Conservation (phyloP, 805 yeast species). For the Starmera quercuum region DNA sequence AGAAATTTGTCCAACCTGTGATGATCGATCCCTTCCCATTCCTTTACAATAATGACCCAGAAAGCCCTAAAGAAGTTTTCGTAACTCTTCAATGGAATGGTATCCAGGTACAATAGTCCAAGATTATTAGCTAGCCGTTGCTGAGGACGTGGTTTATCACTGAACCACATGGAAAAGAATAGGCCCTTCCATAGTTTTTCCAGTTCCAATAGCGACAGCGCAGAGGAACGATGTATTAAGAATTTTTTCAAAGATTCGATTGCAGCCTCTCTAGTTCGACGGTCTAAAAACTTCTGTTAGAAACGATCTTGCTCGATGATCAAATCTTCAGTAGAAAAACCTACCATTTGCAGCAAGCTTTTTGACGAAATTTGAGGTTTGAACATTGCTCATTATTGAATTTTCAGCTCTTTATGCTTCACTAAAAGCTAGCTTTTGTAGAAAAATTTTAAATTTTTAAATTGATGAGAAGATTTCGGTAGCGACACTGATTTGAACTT, state of each 20-base stretch:
- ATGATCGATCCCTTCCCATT: constrained; percentile 82
- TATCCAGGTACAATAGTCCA: constrained; percentile 45
- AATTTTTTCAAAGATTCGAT: constrained; percentile 55
- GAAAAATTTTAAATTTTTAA: too few relatives aligned
- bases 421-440: too few relatives aligned
- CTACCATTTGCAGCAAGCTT: constrained; percentile 72
- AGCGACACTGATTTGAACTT: too few relatives aligned
- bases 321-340: constrained; percentile 8
- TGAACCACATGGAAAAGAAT: constrained; percentile 92
- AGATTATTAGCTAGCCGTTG: constrained; percentile 71
- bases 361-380: constrained; percentile 54
- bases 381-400: constrained; percentile 16
- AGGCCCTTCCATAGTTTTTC: constrained; percentile 96
- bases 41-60: constrained; percentile 70
- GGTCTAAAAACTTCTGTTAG: constrained; percentile 28
- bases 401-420: too few relatives aligned
- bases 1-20: constrained; percentile 83
- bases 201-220: constrained; percentile 34
- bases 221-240: constrained; percentile 32
- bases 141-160: constrained; percentile 90
- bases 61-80: constrained; percentile 59
- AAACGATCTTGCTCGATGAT: background rate
- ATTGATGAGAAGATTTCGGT: too few relatives aligned
- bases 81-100: constrained; percentile 35
- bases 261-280: constrained; percentile 68